Evolutionary conservation across 495 filamentous ascomycete genomes (phyloP), one percentile per base, ranked within the genome.

Genomic region (Talaromyces liani): DNA sequence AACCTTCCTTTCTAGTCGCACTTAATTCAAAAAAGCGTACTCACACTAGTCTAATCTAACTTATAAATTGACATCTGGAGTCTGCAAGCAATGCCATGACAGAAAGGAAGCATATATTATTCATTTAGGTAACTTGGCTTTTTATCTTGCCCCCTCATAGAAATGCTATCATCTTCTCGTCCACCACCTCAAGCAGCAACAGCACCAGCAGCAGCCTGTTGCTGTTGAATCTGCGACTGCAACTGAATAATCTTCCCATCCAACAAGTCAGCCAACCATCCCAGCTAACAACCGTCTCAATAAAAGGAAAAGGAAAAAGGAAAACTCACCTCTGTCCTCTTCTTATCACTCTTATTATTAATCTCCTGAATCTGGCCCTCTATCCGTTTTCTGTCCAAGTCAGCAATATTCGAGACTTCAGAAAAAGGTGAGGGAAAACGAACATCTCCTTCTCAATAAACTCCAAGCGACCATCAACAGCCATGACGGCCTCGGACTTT

Each of bases 371-470:
- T 93, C 67, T 92, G 87, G 6, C 74, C 78, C 71, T 98, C 94
- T 59, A 96, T 82, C 14, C 94, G 85, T 66, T 89, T 88, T 65
- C 93, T 98, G 64, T 63, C 59, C 57, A 6, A 58, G 62, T n/a
- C 18, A 47, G 22, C 45, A 7, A 47, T 16, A 29, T 6, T 34
- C 6, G 22, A 41, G 25, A 55, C 53, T 0, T 29, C 29, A 27
- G 27, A 3, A 0, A 27, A 27, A 27, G 31, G 53, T 10, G 39
- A 36, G 3, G 45, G 22, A 31, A 29, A 58, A 64, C 84, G 66
- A 74, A 98, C 94, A 97, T 95, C 68, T 98, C 95, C 70, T 92
- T 91, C 66, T 87, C 83, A 65, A 98, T 98, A 66, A 93, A 98
- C 63, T 96, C 91, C 62, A 98, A 73, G 9, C 94, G 86, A 53